A percentile compares a stretch with the other conserved stretches of the same genome.
Evolutionary conservation across 2,329 filamentous ascomycete genomes (phyloP).

Genomic region (Fusarium duplospermum): DNA sequence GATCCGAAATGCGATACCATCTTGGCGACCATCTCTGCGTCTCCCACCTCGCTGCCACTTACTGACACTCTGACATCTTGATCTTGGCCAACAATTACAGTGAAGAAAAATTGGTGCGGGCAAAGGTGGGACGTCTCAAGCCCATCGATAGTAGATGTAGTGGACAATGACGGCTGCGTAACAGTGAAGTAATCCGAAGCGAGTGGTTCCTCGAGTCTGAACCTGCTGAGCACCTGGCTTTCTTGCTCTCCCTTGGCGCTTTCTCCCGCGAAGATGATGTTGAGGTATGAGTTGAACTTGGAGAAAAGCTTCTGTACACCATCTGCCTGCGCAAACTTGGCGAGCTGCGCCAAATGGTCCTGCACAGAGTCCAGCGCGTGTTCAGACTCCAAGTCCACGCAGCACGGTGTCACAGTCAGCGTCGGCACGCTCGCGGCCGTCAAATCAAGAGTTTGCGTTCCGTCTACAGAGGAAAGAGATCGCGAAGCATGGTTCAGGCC

Average conservation of each 20-base stretch:
- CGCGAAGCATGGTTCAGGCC: conserved; percentile 23
- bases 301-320: neutral
- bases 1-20: neutral
- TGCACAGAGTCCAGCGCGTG: neutral
- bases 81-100: neutral
- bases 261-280: conserved; percentile 3
- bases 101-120: neutral
- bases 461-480: conserved; percentile 6
- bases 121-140: neutral
- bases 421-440: conserved; percentile 6
- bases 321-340: conserved; percentile 5
- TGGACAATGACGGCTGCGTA: neutral
- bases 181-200: conserved; percentile 15
- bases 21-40: neutral
- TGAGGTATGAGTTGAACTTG: conserved; percentile 15
- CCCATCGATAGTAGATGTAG: neutral
- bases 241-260: neutral
- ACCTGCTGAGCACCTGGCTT: neutral
- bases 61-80: neutral
- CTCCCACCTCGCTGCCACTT: neutral
- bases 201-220: conserved; percentile 12
- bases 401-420: conserved; percentile 3
- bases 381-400: neutral
- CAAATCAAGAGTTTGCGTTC: conserved; percentile 7
- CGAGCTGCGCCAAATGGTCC: conserved; percentile 14